Evolutionary conservation across 306 rosid species (phyloP), one percentile per base, ranked within the genome.

Genomic region (Fagus crenata): DNA sequence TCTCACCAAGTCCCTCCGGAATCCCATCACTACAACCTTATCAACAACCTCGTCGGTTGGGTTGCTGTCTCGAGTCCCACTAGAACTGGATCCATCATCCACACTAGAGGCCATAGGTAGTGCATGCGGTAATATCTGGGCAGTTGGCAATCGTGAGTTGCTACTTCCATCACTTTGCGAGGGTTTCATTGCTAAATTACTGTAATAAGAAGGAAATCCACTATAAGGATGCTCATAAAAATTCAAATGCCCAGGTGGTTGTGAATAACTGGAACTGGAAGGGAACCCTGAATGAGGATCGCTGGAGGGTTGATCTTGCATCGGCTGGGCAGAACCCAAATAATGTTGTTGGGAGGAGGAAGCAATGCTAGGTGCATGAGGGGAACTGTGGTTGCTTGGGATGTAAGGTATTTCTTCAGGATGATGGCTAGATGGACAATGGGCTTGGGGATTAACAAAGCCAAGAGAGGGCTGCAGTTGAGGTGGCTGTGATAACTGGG

Each of bases 1-100:
- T 81, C 77, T 75, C 79, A 87, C 90, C 35, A 56, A 6, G 76
- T 84, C 88, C 74, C 88, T 84, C 65, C 83, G 81, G 59, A 87
- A 87, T 75, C 90, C 88, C 88, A 87, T 87, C 2, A 78, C 81
- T 6, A 84, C 90, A 60, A 83, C 84, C 53, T 82, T 72, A n/a
- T 81, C 85, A 74, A 82, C 41, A 77, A 81, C 85, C 71, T 82
- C 87, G 54, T 82, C 80, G 7, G 49, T 78, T 9, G 83, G 76
- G 36, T 53, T 5, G 17, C 74, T 78, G 40, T 64, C 78, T 59
- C 78, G 67, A 53, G 68, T 80, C 79, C 75, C 85, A 49, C 75
- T 54, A 64, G 88, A 65, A 53, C 70, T 54, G 28, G 80, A 76
- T 36, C 32, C 79, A 69, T 76, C 79, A 69, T 75, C 78, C 76